Percentiles rank a stretch among this genome's conserved stretches.
Conservation (phyloP, 768 basidiomycete genomes). For the Chalciporus chontae region DNA sequence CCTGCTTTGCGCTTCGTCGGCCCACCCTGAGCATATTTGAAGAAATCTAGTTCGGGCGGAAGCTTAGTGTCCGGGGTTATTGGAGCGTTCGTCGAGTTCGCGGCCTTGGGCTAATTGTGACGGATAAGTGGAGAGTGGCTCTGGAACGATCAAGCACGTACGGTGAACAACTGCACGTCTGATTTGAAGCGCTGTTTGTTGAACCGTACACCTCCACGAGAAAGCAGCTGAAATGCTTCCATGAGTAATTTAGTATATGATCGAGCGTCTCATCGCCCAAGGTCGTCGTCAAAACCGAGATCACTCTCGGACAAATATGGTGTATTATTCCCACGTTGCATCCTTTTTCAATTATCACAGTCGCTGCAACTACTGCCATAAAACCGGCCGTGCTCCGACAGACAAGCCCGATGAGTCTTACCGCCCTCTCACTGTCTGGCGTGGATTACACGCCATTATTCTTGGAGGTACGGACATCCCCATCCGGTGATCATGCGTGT, state of each 20-base stretch:
- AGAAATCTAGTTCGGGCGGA: slow-evolving; percentile 84
- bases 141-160: slow-evolving; percentile 26
- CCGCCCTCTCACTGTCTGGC: no score
- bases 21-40: slow-evolving; percentile 72
- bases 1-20: slow-evolving; percentile 49
- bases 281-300: not conserved
- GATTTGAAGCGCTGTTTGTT: slow-evolving; percentile 70
- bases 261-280: no score
- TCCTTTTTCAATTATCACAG: no score
- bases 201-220: slow-evolving; percentile 80
- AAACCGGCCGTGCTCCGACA: no score
- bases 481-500: no score
- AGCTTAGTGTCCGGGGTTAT: slow-evolving; percentile 45
- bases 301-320: not conserved
- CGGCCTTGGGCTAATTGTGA: slow-evolving; percentile 24
- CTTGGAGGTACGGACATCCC: no score
- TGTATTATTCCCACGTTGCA: not conserved
- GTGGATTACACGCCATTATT: no score
- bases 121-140: not conserved
- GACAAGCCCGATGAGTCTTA: no score
- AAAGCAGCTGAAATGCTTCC: slow-evolving; percentile 89
- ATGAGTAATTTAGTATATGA: no score
- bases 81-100: slow-evolving; percentile 21
- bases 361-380: no score
- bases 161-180: slow-evolving; percentile 71